phyloP scores from a whole-genome alignment of 2,329 filamentous ascomycete genomes.

The Talaromyces piceae region DNA sequence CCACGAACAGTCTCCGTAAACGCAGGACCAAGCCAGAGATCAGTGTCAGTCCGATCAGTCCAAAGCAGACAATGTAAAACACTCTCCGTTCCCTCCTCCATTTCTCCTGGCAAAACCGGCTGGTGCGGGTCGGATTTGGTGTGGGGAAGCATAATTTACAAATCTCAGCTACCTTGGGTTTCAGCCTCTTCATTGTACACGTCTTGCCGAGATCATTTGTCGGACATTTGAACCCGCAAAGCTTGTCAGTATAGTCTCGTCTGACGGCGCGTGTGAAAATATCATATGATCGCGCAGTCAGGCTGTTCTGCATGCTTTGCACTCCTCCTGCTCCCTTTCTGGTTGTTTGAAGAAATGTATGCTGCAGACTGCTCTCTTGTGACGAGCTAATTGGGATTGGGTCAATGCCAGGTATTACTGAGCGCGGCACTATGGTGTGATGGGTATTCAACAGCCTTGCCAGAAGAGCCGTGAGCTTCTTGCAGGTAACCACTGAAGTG shows the following conservation, averaged over 20 bases:
- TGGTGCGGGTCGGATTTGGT: slow-evolving; percentile 9
- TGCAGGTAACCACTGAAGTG: neutral
- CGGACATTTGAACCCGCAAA: slow-evolving; percentile 12
- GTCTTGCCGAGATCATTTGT: slow-evolving; percentile 7
- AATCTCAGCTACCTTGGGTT: slow-evolving; percentile 5
- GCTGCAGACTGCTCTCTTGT: neutral
- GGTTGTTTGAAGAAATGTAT: neutral
- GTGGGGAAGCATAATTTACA: slow-evolving; percentile 15
- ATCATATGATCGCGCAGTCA: neutral
- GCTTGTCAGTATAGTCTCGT: slow-evolving; percentile 1
- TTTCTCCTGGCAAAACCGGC: slow-evolving; percentile 12
- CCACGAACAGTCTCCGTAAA: slow-evolving; percentile 9
- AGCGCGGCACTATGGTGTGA: neutral
- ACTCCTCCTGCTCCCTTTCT: too few species aligned
- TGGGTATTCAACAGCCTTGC: neutral
- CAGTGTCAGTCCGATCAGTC: slow-evolving; percentile 9
- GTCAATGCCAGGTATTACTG: neutral
- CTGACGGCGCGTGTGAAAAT: neutral
- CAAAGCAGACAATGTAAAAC: slow-evolving; percentile 13
- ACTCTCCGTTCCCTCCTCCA: slow-evolving; percentile 10
- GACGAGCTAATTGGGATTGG: neutral
- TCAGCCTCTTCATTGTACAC: slow-evolving; percentile 5
- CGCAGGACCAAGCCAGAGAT: slow-evolving; percentile 9
- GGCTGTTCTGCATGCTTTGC: neutral
- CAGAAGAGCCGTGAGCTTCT: neutral